Evolutionary conservation across 257 asterid genomes (phyloP).

Genomic region (Solanum phureja): DNA sequence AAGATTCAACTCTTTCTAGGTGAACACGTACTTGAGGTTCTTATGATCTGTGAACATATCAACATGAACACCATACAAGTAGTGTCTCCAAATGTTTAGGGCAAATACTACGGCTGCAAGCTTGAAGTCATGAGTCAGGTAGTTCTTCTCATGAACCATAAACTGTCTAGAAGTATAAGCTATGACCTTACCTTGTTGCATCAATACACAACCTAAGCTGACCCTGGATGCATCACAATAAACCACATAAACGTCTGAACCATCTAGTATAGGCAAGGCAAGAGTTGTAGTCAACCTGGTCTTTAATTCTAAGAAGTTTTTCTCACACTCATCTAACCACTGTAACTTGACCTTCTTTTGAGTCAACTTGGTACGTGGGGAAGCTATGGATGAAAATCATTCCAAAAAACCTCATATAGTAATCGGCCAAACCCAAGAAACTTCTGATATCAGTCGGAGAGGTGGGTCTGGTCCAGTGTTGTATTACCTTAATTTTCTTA

Average conservation of each 20-base stretch:
- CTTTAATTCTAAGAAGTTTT: background rate
- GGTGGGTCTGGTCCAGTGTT: no score
- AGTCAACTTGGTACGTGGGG: no score
- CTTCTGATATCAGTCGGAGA: no score
- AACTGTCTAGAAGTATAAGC: background rate
- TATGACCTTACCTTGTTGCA: background rate
- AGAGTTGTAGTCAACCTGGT: background rate
- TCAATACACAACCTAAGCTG: background rate
- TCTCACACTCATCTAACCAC: no score
- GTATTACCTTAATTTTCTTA: no score
- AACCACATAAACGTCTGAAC: no score
- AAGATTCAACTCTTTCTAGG: no score
- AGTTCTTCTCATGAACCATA: no score
- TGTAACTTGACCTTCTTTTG: no score
- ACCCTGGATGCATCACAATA: background rate
- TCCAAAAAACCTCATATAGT: no score
- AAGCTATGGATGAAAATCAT: no score
- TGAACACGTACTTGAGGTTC: background rate
- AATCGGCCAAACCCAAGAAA: no score
- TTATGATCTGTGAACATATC: background rate
- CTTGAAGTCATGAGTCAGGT: background rate
- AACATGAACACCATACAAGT: background rate
- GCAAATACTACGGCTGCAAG: background rate
- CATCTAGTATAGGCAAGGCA: background rate
- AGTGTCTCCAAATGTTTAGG: background rate